Base-by-base conservation (phyloP, 805 yeast species). In the Hemisphaericaspora nanyangensis region DNA sequence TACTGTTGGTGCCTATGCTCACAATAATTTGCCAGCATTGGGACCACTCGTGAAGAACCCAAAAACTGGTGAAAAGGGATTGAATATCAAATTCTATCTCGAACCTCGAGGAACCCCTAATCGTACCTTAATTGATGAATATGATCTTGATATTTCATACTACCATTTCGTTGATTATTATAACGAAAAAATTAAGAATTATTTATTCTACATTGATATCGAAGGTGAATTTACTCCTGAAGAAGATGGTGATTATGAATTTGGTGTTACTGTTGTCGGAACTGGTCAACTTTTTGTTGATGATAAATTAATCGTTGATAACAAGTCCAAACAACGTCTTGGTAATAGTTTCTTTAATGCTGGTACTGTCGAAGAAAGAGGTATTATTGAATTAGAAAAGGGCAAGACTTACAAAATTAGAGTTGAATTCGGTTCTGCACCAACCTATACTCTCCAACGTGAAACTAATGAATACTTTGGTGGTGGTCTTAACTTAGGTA, bases 201-300 rank as follows among this genome's bases (percentile, higher is more conserved):
- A 53, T 33, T 46, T 57, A 31, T 75, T 61, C 49, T 78, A 71
- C 46, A 65, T 66, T 16, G 72, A 64, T 31, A 52, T 77, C 42
- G 68, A 57, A 34, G 74, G 74, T 34, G 51, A 56, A 20, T 76
- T 68, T 41, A 53, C 49, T 7, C 75, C 81, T 2, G 77, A 74
- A 20, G 67, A 61, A 31, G 44, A 68, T 31, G 81, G 72, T 7
- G 65, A 55, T 8, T 79, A 72, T 49, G 73, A 69, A 39, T 72
- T 80, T 46, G 82, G 83, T 31, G 50, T 72, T 32, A 54, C 73
- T 18, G 74, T 70, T 17, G 49, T 60, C 37, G 85, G 85, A 20
- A 75, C 82, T 30, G 82, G 76, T 17, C 68, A 68, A 49, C 46
- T 80, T 22, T 80, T 63, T 47, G 55, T 79, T 36, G 68, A 80